Evolutionary conservation across 2,329 filamentous ascomycete genomes (phyloP).

Genomic region (Fusarium hainanense): DNA sequence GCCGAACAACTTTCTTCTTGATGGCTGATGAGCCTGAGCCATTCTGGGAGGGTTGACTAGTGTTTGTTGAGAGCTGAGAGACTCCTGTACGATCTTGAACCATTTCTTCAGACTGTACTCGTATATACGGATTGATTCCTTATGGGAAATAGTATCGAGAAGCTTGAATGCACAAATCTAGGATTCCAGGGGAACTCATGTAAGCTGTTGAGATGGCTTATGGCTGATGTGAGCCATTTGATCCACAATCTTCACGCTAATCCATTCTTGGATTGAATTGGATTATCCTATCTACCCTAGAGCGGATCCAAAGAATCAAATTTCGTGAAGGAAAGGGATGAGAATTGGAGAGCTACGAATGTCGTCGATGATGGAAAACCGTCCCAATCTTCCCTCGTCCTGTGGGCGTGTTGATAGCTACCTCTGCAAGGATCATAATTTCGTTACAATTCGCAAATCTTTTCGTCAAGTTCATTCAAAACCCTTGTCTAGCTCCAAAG

Average conservation of each 20-base stretch:
- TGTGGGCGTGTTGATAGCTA: conserved; percentile 9
- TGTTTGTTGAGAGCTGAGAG: neutral
- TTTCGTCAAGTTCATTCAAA: neutral
- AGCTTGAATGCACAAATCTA: conserved; percentile 3
- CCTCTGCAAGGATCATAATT: neutral
- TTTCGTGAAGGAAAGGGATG: neutral
- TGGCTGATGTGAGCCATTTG: conserved; percentile 45
- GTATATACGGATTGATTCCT: neutral
- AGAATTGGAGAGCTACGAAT: neutral
- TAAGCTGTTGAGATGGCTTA: conserved; percentile 25
- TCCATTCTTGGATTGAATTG: neutral
- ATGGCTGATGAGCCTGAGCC: conserved; percentile 1
- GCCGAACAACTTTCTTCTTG: conserved; percentile 33
- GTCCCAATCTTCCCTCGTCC: neutral
- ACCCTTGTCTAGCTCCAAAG: neutral
- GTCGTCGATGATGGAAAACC: no score
- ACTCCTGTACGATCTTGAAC: conserved; percentile 13
- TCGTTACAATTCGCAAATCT: conserved; percentile 14
- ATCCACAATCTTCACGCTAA: conserved; percentile 15
- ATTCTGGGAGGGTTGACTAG: neutral
- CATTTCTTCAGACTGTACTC: conserved; percentile 6
- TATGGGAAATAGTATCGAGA: neutral
- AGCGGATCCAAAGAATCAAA: neutral
- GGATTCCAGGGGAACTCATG: conserved; percentile 16
- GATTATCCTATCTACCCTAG: neutral